These are phyloP conservation scores for Aspergillus taichungensis DNA, from an alignment of 495 filamentous ascomycete species.

Conservation along the genomic window DNA sequence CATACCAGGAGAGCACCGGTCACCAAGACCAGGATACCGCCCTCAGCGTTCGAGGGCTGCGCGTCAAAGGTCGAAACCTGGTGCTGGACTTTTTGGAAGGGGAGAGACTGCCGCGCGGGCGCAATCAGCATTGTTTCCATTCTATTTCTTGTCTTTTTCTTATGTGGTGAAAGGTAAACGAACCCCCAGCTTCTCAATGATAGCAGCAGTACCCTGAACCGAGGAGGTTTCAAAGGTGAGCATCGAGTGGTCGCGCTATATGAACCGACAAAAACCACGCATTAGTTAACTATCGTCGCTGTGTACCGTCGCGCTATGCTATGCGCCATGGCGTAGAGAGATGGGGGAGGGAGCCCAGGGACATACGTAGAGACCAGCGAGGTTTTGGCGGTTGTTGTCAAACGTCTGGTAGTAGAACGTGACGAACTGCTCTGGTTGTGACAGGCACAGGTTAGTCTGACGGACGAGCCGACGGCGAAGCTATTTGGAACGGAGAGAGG, in stretches of 20 bases:
- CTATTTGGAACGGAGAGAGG: no score
- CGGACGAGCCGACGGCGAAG: no score
- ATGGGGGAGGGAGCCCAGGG: neutral
- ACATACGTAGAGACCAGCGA: constrained; percentile 71
- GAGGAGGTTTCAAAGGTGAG: constrained; percentile 76
- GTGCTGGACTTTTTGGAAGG: constrained; percentile 74
- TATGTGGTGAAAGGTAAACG: constrained; percentile 10
- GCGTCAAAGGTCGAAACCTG: constrained; percentile 60
- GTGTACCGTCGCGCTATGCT: neutral
- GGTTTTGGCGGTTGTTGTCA: constrained; percentile 51
- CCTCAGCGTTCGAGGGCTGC: constrained; percentile 53
- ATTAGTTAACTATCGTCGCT: constrained; percentile 2
- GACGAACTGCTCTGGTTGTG: constrained; percentile 64
- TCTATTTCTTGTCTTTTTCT: neutral
- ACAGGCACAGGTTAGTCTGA: constrained; percentile 10
- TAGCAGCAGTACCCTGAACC: constrained; percentile 47
- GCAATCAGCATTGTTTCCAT: neutral
- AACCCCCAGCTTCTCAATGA: constrained; percentile 74
- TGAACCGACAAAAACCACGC: neutral
- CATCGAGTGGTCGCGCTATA: constrained; percentile 76
- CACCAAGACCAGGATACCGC: constrained; percentile 72
- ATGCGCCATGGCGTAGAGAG: neutral
- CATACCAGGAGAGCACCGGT: constrained; percentile 76
- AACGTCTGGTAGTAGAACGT: constrained; percentile 84
- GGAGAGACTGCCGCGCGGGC: constrained; percentile 47